These are phyloP conservation scores for Coniochaeta sp. DNA, from an alignment of 2,329 filamentous ascomycete species.

Conservation along the genomic window DNA sequence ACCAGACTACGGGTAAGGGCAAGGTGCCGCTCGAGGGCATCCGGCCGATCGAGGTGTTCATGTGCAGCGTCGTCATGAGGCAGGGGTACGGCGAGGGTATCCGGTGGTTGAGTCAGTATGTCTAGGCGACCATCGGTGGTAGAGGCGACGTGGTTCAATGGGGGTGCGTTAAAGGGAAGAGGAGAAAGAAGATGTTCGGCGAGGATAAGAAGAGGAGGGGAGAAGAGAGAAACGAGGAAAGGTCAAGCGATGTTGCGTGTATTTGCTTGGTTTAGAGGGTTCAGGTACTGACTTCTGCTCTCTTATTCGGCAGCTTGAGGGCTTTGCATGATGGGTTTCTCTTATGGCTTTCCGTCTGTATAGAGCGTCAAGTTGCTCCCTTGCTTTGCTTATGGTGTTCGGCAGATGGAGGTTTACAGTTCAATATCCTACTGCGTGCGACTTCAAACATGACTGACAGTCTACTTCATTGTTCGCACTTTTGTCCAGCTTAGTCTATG, in stretches of 20 bases:
- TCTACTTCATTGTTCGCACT: no score
- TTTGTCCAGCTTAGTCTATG: no score
- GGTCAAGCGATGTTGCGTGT: background rate
- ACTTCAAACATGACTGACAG: slow-evolving; percentile 16
- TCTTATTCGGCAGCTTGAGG: background rate
- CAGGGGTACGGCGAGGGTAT: slow-evolving; percentile 92
- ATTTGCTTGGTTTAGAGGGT: background rate
- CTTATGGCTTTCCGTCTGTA: background rate
- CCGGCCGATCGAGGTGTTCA: slow-evolving; percentile 92
- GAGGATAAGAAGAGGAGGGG: background rate
- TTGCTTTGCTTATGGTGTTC: background rate
- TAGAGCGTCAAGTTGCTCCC: background rate
- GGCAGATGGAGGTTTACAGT: background rate
- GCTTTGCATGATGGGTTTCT: background rate
- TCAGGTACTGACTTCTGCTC: background rate
- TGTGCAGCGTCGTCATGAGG: slow-evolving; percentile 98
- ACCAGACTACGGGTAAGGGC: slow-evolving; percentile 94
- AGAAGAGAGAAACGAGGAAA: background rate
- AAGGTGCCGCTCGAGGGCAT: slow-evolving; percentile 86
- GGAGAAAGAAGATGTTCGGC: background rate
- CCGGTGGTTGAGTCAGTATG: slow-evolving; percentile 88
- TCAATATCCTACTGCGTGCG: slow-evolving; percentile 7
- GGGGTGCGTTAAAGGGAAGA: no score
- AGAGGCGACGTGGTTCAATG: background rate
- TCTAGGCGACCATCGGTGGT: slow-evolving; percentile 43